These are phyloP conservation scores for Microglena sp. DNA, from an alignment of 139 green algal genomes.

Conservation along the genomic window DNA sequence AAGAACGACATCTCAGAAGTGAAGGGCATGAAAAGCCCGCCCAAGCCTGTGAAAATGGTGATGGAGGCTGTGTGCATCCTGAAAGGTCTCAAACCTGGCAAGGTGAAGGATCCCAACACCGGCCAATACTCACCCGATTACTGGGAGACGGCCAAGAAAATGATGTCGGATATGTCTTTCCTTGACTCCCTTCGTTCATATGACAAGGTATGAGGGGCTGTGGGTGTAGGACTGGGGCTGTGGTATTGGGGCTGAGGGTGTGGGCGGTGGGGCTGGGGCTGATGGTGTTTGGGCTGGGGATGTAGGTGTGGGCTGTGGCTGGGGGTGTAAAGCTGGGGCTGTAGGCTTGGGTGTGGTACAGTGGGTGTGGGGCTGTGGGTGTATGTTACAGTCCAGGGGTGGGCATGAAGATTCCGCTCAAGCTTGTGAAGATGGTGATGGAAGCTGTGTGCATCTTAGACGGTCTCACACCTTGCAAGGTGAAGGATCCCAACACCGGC, in stretches of 20 bases:
- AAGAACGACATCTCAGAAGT: slow-evolving; percentile 73
- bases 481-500: too few species aligned
- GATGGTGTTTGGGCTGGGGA: too few species aligned
- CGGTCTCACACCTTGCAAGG: slow-evolving; percentile 7
- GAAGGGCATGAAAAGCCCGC: slow-evolving; percentile 71
- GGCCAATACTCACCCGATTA: slow-evolving; percentile 38
- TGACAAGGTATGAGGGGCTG: slow-evolving; percentile 40
- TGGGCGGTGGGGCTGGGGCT: background rate
- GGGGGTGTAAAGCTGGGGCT: background rate
- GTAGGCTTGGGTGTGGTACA: background rate
- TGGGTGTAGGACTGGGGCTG: background rate
- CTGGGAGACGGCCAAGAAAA: slow-evolving; percentile 57
- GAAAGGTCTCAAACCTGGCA: slow-evolving; percentile 45
- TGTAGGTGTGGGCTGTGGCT: too few species aligned
- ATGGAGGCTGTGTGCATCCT: slow-evolving; percentile 59
- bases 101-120: slow-evolving; percentile 49
- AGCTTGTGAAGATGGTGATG: slow-evolving; percentile 36
- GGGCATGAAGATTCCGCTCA: too few species aligned
- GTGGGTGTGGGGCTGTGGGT: too few species aligned
- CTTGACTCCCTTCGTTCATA: slow-evolving; percentile 54
- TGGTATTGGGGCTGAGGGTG: too few species aligned
- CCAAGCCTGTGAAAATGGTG: slow-evolving; percentile 36
- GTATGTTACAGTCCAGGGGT: too few species aligned
- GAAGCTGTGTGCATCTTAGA: slow-evolving; percentile 61
- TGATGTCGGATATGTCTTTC: slow-evolving; percentile 63